phyloP scores from a whole-genome alignment of 2,329 filamentous ascomycete species.

The Aspergillus fischeri region DNA sequence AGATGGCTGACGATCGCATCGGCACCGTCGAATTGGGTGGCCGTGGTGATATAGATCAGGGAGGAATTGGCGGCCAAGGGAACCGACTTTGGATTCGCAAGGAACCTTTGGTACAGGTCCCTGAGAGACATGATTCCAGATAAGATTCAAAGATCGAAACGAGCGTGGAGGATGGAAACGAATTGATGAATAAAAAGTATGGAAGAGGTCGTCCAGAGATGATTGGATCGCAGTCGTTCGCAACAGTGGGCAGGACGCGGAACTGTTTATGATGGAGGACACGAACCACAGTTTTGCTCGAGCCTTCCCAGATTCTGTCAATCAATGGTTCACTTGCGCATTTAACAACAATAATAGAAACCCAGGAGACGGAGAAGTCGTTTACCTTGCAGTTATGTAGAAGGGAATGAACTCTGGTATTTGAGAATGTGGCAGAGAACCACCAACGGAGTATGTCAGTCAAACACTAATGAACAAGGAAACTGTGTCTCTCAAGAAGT shows the following conservation, averaged over 20 bases:
- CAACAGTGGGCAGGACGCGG: constrained; percentile 4
- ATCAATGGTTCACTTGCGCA: neutral
- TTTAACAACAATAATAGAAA: neutral
- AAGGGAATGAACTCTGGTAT: neutral
- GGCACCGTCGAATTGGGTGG: constrained; percentile 66
- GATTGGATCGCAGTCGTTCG: constrained; percentile 1
- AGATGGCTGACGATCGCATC: constrained; percentile 81
- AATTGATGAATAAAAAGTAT: constrained; percentile 10
- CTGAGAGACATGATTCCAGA: constrained; percentile 37
- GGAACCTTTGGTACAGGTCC: constrained; percentile 65
- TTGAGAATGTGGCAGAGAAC: neutral
- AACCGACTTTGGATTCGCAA: constrained; percentile 61
- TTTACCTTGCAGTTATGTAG: neutral
- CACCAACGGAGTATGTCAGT: neutral
- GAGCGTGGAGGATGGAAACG: constrained; percentile 8
- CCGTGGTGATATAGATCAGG: constrained; percentile 85
- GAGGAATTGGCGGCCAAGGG: constrained; percentile 63
- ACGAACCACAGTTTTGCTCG: constrained; percentile 1
- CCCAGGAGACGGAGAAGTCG: neutral
- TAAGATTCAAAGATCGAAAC: constrained; percentile 3
- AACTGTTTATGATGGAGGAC: neutral
- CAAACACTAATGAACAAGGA: neutral
- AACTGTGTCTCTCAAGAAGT: neutral
- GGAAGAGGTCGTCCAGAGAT: constrained; percentile 5
- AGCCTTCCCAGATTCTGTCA: neutral